Evolutionary conservation across 768 basidiomycete species (phyloP).

Genomic region (Rhodotorula diobovata): DNA sequence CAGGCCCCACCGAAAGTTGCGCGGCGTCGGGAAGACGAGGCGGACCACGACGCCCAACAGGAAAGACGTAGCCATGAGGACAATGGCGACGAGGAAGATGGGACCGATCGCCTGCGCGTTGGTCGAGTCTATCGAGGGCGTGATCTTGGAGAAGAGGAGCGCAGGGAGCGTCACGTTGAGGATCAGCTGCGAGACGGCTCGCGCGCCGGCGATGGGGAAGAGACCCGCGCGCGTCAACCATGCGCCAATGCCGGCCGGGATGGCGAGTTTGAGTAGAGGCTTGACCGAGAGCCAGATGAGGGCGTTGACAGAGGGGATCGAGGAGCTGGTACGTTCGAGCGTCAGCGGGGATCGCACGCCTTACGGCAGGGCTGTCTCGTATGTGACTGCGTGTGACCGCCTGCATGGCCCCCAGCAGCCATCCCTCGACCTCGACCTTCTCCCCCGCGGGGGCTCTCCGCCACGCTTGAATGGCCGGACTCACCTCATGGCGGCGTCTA

Average conservation of each 20-base stretch:
- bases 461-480: too few relatives aligned
- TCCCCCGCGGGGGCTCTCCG: too few relatives aligned
- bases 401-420: too few relatives aligned
- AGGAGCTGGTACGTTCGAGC: not conserved
- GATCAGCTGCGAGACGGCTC: constrained; percentile 4
- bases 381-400: too few relatives aligned
- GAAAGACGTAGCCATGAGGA: constrained; percentile 5
- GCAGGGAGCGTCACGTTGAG: constrained; percentile 22
- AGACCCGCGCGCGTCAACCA: not conserved
- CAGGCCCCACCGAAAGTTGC: constrained; percentile 67
- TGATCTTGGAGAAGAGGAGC: constrained; percentile 35
- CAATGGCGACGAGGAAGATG: constrained; percentile 46
- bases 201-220: constrained; percentile 2
- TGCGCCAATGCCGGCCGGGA: constrained; percentile 1
- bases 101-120: constrained; percentile 43
- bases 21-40: constrained; percentile 59
- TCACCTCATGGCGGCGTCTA: not conserved
- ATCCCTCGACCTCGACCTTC: too few relatives aligned
- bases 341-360: too few relatives aligned
- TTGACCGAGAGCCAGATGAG: constrained; percentile 19
- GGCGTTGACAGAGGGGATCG: not conserved
- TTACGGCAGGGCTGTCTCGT: too few relatives aligned
- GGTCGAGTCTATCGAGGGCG: constrained; percentile 19
- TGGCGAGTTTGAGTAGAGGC: constrained; percentile 3
- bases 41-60: constrained; percentile 9